Percentiles rank a stretch among this genome's conserved stretches.
These are phyloP conservation scores for Nakataea oryzae DNA, from an alignment of 2,329 filamentous ascomycete genomes.

Conservation along the genomic window DNA sequence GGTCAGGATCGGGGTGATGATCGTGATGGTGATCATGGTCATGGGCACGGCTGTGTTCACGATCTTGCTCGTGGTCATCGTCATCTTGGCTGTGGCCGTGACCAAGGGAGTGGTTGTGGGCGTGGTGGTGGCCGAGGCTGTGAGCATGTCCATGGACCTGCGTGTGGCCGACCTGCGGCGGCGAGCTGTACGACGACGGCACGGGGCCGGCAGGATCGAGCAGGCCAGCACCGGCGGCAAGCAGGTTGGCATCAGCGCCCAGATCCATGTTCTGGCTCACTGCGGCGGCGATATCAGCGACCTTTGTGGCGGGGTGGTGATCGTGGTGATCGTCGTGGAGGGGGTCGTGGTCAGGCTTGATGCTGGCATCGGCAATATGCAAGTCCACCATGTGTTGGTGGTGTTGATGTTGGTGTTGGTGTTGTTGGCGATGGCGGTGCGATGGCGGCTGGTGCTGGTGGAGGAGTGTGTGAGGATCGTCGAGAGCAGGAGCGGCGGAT, in stretches of 20 bases:
- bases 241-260: slow-evolving; percentile 16
- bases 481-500: neutral
- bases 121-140: slow-evolving; percentile 3
- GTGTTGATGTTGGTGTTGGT: neutral
- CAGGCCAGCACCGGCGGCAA: slow-evolving; percentile 16
- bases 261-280: slow-evolving; percentile 14
- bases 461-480: neutral
- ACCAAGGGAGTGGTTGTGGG: slow-evolving; percentile 13
- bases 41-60: neutral
- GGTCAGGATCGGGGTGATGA: slow-evolving; percentile 13
- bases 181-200: neutral
- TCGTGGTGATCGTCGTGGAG: slow-evolving; percentile 1
- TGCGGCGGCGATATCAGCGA: neutral
- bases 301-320: neutral
- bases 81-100: slow-evolving; percentile 12
- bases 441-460: slow-evolving; percentile 18
- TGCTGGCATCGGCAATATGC: neutral
- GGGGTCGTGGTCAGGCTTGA: slow-evolving; percentile 2
- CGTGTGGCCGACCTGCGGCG: neutral
- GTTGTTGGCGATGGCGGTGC: neutral
- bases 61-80: slow-evolving; percentile 10
- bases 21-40: slow-evolving; percentile 7
- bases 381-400: slow-evolving; percentile 1
- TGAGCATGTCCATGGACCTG: neutral
- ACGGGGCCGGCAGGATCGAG: slow-evolving; percentile 2